phyloP scores from a whole-genome alignment of 306 rosid species.

The Begonia masoniana region DNA sequence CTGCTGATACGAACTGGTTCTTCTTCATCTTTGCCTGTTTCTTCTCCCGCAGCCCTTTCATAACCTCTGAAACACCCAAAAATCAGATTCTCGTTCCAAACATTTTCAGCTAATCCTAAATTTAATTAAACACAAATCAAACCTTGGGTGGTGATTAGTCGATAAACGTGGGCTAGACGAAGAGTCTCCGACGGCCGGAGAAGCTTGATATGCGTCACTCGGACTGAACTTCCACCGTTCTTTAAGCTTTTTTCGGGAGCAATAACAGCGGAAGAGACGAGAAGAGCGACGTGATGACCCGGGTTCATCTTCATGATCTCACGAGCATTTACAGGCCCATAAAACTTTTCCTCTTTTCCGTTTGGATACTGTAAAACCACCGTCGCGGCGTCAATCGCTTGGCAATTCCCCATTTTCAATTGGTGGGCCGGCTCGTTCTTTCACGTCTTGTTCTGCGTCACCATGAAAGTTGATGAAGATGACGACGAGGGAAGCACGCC shows the following conservation, averaged over 20 bases:
- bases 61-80: constrained; percentile 4
- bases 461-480: neutral
- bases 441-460: too few species aligned
- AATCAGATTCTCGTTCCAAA: neutral
- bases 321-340: constrained; percentile 61
- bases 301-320: constrained; percentile 79
- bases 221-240: constrained; percentile 24
- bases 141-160: constrained; percentile 86
- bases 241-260: constrained; percentile 21
- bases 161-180: constrained; percentile 82
- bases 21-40: constrained; percentile 10
- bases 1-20: constrained; percentile 1
- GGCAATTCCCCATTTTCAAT: constrained; percentile 76
- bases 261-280: constrained; percentile 72
- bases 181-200: constrained; percentile 82
- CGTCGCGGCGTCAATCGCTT: constrained; percentile 85
- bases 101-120: neutral
- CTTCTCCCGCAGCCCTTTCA: constrained; percentile 11
- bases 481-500: too few species aligned
- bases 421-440: too few species aligned
- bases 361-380: constrained; percentile 68
- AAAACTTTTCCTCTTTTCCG: too few species aligned
- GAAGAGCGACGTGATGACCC: constrained; percentile 90
- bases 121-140: constrained; percentile 7
- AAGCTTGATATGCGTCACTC: constrained; percentile 84